Evolutionary conservation across 2,329 filamentous ascomycete species (phyloP).

Genomic region (Talaromyces sp.): DNA sequence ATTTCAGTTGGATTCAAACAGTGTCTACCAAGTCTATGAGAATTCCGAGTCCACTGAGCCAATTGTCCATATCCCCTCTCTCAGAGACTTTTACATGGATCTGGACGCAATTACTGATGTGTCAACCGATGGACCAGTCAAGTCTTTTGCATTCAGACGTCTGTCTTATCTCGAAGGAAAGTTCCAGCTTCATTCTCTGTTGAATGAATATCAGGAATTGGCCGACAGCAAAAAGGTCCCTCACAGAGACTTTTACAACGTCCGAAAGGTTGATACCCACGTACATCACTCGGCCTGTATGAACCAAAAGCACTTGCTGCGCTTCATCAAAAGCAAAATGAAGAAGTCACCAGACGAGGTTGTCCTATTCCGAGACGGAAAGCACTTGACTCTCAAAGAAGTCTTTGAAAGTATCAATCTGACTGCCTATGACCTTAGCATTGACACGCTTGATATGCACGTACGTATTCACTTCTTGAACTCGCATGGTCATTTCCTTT

Average conservation of each 20-base stretch:
- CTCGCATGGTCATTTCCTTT: not conserved
- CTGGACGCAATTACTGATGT: conserved; percentile 78
- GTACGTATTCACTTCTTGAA: conserved; percentile 45
- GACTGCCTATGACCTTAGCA: conserved; percentile 94
- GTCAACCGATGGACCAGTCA: conserved; percentile 93
- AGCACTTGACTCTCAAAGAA: conserved; percentile 81
- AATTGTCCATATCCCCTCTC: conserved; percentile 76
- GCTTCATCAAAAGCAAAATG: conserved; percentile 99
- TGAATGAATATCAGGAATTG: conserved; percentile 97
- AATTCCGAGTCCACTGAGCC: conserved; percentile 58
- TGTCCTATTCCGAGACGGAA: conserved; percentile 86
- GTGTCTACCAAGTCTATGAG: conserved; percentile 90
- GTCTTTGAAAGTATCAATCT: conserved; percentile 97
- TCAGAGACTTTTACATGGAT: conserved; percentile 94
- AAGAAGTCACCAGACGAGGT: conserved; percentile 95
- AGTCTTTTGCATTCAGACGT: conserved; percentile 92
- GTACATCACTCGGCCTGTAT: conserved; percentile 99
- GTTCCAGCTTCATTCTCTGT: conserved; percentile 85
- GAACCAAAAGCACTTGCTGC: conserved; percentile 97
- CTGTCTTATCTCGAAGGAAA: conserved; percentile 95
- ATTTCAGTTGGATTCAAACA: conserved; percentile 72
- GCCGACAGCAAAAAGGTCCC: conserved; percentile 97
- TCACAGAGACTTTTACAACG: conserved; percentile 98
- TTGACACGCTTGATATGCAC: conserved; percentile 98
- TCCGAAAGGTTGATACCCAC: conserved; percentile 96